These are phyloP conservation scores for Globisporangium okanoganense DNA, from an alignment of 352 stramenopile species.

Conservation along the genomic window DNA sequence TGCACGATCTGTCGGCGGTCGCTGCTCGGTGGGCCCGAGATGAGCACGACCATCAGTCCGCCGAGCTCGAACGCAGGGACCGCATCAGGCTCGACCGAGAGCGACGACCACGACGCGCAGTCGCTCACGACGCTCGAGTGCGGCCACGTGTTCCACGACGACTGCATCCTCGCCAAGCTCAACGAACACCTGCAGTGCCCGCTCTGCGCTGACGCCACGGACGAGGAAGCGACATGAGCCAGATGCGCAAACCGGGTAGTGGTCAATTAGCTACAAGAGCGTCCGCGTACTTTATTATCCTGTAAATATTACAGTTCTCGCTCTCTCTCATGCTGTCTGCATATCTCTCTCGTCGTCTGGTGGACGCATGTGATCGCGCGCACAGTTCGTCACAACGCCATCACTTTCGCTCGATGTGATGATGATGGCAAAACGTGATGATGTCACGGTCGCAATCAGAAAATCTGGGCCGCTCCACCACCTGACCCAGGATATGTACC, in stretches of 20 bases:
- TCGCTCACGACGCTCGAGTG: constrained; percentile 75
- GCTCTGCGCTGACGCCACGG: constrained; percentile 29
- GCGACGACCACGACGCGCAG: constrained; percentile 29
- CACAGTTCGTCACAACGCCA: not conserved
- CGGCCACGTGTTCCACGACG: constrained; percentile 83
- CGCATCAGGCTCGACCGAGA: constrained; percentile 15
- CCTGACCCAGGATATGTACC: not conserved
- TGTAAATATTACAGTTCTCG: not conserved
- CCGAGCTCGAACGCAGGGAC: constrained; percentile 21
- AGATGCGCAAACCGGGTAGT: not conserved
- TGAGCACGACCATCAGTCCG: constrained; percentile 33
- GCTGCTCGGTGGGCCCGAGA: constrained; percentile 21
- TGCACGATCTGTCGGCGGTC: constrained; percentile 60
- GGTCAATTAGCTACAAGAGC: not conserved
- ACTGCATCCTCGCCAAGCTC: constrained; percentile 82
- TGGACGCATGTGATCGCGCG: too few species aligned
- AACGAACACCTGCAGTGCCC: constrained; percentile 71
- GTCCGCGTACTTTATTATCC: constrained; percentile 4
- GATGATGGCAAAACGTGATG: constrained; percentile 1
- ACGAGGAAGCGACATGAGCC: not conserved
- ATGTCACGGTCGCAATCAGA: not conserved
- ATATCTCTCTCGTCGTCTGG: too few species aligned
- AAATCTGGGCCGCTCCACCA: not conserved
- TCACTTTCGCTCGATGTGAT: not conserved
- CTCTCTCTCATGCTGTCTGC: not conserved